Percentiles rank a stretch among this genome's conserved stretches.
Conservation (phyloP, 2,329 filamentous ascomycete genomes). For the Xylaria sp. region DNA sequence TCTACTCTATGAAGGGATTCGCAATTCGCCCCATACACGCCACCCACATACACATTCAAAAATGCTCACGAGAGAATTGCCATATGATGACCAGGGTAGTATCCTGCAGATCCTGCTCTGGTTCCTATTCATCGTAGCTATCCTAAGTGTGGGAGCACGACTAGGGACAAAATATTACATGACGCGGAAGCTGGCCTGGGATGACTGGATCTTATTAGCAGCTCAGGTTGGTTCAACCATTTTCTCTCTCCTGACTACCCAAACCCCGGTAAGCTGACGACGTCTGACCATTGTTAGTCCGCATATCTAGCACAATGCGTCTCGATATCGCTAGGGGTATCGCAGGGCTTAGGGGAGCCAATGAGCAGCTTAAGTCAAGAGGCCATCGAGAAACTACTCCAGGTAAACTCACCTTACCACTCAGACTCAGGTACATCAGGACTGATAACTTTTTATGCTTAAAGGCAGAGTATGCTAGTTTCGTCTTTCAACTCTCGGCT, state of each 20-base stretch:
- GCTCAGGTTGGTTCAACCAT: slow-evolving; percentile 38
- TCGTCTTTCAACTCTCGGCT: slow-evolving; percentile 39
- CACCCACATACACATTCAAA: slow-evolving; percentile 4
- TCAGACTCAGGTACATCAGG: neutral
- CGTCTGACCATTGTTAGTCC: slow-evolving; percentile 28
- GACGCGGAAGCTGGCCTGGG: slow-evolving; percentile 35
- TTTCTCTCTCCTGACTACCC: neutral
- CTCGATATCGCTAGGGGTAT: slow-evolving; percentile 40
- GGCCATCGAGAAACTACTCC: slow-evolving; percentile 33
- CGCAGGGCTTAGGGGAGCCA: slow-evolving; percentile 39
- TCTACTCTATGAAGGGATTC: slow-evolving; percentile 2
- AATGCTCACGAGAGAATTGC: slow-evolving; percentile 21
- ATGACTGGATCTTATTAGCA: slow-evolving; percentile 42
- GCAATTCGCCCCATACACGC: slow-evolving; percentile 1
- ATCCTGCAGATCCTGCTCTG: slow-evolving; percentile 39
- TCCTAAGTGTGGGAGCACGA: slow-evolving; percentile 34
- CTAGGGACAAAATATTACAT: slow-evolving; percentile 41
- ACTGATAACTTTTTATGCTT: slow-evolving; percentile 7
- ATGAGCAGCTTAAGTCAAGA: slow-evolving; percentile 27
- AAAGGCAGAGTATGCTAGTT: slow-evolving; percentile 43
- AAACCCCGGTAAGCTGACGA: neutral
- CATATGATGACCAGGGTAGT: slow-evolving; percentile 29
- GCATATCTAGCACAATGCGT: slow-evolving; percentile 42
- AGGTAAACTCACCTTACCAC: slow-evolving; percentile 23
- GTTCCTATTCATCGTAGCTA: slow-evolving; percentile 40